Conservation (phyloP, 2,329 filamentous ascomycete genomes). For the Beauveria scarabaeidicola region DNA sequence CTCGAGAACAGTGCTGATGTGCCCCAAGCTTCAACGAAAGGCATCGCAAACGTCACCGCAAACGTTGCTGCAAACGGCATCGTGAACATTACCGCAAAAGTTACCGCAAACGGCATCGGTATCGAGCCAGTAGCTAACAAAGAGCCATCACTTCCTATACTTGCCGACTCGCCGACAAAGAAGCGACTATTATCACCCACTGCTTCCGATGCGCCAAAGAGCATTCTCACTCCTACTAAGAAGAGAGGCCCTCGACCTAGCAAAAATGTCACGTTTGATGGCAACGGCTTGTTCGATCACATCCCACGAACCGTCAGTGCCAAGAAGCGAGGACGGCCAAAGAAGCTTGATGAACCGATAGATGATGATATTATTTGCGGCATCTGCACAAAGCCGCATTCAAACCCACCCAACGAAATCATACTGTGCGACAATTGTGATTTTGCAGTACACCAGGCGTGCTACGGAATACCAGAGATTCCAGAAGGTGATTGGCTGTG, state of each 20-base stretch:
- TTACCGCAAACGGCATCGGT: background rate
- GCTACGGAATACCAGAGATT: slow-evolving; percentile 48
- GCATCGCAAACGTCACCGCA: slow-evolving; percentile 10
- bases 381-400: slow-evolving; percentile 50
- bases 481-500: slow-evolving; percentile 58
- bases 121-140: background rate
- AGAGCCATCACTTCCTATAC: background rate
- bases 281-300: slow-evolving; percentile 41
- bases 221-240: slow-evolving; percentile 49
- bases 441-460: slow-evolving; percentile 52
- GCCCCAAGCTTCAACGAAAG: slow-evolving; percentile 10
- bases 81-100: too few species aligned
- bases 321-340: slow-evolving; percentile 21
- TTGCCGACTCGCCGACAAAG: slow-evolving; percentile 9
- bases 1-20: slow-evolving; percentile 1
- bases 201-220: slow-evolving; percentile 31
- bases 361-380: slow-evolving; percentile 47
- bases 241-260: slow-evolving; percentile 30
- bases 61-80: too few species aligned
- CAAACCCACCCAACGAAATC: slow-evolving; percentile 51
- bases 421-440: slow-evolving; percentile 58
- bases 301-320: slow-evolving; percentile 31
- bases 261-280: slow-evolving; percentile 50
- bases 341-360: slow-evolving; percentile 25
- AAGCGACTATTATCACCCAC: slow-evolving; percentile 7